A percentile compares a stretch with the other conserved stretches of the same genome.
phyloP scores from a whole-genome alignment of 139 green algal species.

The Micractinium conductrix region DNA sequence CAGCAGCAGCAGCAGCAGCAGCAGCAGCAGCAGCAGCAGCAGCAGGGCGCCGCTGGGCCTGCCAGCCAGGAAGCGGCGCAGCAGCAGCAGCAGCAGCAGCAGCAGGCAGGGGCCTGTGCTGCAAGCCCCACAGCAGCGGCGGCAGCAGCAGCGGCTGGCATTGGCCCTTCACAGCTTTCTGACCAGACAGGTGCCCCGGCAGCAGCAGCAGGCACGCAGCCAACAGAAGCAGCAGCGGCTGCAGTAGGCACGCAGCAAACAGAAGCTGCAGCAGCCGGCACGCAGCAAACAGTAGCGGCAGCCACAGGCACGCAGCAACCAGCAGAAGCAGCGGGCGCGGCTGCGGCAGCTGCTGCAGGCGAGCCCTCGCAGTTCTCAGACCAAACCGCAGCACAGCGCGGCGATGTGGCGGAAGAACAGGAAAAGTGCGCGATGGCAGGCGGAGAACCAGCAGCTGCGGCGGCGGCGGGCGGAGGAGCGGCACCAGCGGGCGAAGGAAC shows the following conservation, averaged over 20 bases:
- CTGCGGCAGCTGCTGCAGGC: neutral
- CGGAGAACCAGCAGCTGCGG: neutral
- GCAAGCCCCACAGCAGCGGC: neutral
- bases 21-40: neutral
- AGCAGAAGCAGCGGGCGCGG: slow-evolving; percentile 12
- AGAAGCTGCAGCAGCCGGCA: neutral
- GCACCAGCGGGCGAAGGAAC: neutral
- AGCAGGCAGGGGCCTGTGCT: neutral
- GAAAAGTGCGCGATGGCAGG: too few species aligned
- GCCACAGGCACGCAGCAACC: neutral
- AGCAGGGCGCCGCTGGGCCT: too few species aligned
- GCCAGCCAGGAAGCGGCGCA: neutral
- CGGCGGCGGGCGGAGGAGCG: slow-evolving; percentile 18
- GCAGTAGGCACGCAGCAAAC: neutral
- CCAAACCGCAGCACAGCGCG: slow-evolving; percentile 10
- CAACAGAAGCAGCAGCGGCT: neutral
- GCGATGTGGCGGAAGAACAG: neutral
- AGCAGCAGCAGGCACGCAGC: neutral
- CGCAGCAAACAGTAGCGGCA: neutral
- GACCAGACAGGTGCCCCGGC: neutral
- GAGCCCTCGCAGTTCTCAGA: slow-evolving; percentile 13
- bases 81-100: slow-evolving; percentile 13
- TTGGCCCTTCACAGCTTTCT: slow-evolving; percentile 14
- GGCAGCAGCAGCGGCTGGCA: neutral
- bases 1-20: neutral